Conservation (phyloP, 1,284 basidiomycete genomes). For the Naganishia sp. region DNA sequence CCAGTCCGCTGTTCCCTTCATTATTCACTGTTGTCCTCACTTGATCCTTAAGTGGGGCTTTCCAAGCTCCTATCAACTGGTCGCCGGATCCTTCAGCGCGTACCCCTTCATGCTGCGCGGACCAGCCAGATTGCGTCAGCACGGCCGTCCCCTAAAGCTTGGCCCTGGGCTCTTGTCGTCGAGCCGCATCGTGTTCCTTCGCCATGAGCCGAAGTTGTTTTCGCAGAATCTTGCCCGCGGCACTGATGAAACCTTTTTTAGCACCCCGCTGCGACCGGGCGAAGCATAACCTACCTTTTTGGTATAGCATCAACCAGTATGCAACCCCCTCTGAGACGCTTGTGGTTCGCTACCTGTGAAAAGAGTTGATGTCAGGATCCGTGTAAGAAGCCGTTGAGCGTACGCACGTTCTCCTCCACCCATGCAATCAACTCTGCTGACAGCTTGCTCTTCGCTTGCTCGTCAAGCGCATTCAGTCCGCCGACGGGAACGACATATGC, state of each 20-base stretch:
- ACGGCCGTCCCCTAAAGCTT: conserved; percentile 5
- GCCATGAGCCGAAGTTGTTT: conserved; percentile 42
- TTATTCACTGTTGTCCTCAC: too few species aligned
- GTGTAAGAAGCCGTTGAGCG: conserved; percentile 50
- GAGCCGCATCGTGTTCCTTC: conserved; percentile 15
- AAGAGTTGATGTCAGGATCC: conserved; percentile 62
- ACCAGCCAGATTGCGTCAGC: too few species aligned
- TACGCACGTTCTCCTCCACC: conserved; percentile 60
- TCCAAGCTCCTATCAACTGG: too few species aligned
- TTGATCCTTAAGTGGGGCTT: too few species aligned
- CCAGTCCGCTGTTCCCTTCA: too few species aligned
- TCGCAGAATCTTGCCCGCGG: conserved; percentile 53
- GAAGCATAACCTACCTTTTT: conserved; percentile 41
- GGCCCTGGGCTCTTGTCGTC: background rate
- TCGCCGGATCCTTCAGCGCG: too few species aligned
- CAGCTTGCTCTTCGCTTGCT: conserved; percentile 56
- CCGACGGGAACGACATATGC: conserved; percentile 66
- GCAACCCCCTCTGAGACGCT: conserved; percentile 56
- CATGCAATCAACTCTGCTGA: conserved; percentile 62
- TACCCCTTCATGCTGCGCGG: too few species aligned
- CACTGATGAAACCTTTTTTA: conserved; percentile 30
- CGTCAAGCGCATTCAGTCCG: conserved; percentile 44
- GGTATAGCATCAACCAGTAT: conserved; percentile 56
- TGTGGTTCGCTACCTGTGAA: conserved; percentile 58
- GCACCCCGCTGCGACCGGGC: background rate